A percentile compares a stretch with the other conserved stretches of the same genome.
Conservation (phyloP, 139 green algal species). For the Dunaliella sp. region DNA sequence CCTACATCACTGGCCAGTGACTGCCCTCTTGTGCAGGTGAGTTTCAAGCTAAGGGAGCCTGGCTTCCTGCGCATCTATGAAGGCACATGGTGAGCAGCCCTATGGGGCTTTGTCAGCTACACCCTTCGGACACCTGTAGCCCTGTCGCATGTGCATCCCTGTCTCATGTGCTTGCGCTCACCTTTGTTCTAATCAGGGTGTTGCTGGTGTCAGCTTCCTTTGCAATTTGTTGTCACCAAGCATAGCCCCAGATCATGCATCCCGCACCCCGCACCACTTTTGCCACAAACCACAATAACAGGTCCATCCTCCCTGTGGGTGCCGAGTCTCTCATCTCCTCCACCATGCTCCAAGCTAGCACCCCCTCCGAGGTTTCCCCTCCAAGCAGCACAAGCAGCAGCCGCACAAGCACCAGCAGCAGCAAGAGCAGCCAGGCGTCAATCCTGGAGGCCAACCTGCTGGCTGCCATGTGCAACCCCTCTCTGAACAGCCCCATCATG, state of each 20-base stretch:
- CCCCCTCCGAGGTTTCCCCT: too few relatives aligned
- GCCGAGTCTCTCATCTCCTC: too few relatives aligned
- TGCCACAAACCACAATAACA: background rate
- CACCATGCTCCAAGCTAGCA: too few relatives aligned
- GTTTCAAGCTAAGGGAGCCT: slow-evolving; percentile 48
- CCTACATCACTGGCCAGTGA: too few relatives aligned
- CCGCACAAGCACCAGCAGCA: background rate
- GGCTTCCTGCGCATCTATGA: slow-evolving; percentile 52
- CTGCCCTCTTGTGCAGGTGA: too few relatives aligned
- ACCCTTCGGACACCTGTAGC: too few relatives aligned
- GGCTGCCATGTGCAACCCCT: background rate
- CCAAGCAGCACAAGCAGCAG: slow-evolving; percentile 1
- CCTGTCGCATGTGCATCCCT: too few relatives aligned
- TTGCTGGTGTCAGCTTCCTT: too few relatives aligned
- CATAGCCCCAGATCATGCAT: background rate
- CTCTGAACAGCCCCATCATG: background rate
- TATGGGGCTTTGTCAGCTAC: too few relatives aligned
- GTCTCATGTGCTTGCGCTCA: too few relatives aligned
- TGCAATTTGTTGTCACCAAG: too few relatives aligned
- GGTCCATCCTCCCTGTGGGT: background rate
- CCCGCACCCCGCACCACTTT: background rate
- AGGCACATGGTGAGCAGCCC: slow-evolving; percentile 13
- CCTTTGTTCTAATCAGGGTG: too few relatives aligned
- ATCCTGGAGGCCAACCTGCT: background rate
- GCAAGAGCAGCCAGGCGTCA: background rate